phyloP scores from a whole-genome alignment of 345 rosid species.

The Kandelia obovata region DNA sequence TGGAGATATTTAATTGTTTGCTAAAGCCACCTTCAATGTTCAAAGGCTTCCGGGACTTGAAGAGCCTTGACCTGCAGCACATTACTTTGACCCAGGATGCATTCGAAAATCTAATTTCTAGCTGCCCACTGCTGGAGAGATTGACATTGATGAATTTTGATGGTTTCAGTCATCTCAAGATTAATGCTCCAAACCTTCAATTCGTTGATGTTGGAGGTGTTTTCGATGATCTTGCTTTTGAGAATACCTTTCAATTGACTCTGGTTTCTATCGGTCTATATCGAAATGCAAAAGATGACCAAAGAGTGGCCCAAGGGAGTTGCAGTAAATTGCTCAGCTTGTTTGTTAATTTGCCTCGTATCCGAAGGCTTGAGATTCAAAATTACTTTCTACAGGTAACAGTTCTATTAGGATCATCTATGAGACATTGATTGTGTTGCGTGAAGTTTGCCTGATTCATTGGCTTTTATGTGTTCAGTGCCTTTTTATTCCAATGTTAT shows the following conservation, averaged over 20 bases:
- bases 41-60: slow-evolving; percentile 57
- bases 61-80: slow-evolving; percentile 71
- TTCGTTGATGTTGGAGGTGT: slow-evolving; percentile 61
- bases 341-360: slow-evolving; percentile 58
- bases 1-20: slow-evolving; percentile 69
- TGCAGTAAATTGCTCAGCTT: slow-evolving; percentile 55
- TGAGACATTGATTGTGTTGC: not conserved
- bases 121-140: slow-evolving; percentile 57
- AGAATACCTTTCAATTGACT: slow-evolving; percentile 40
- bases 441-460: not conserved
- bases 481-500: not conserved
- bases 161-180: slow-evolving; percentile 51
- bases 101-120: slow-evolving; percentile 50
- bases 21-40: slow-evolving; percentile 49
- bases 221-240: slow-evolving; percentile 49
- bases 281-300: slow-evolving; percentile 36
- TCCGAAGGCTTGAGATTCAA: slow-evolving; percentile 67
- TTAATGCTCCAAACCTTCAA: slow-evolving; percentile 58
- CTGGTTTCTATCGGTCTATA: slow-evolving; percentile 57
- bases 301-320: slow-evolving; percentile 18
- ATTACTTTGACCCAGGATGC: slow-evolving; percentile 53
- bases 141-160: slow-evolving; percentile 63
- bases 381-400: slow-evolving; percentile 64
- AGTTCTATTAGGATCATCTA: not conserved
- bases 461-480: not conserved